Evolutionary conservation across 1,284 basidiomycete species (phyloP).

Genomic region (Leccinum pachyderme): DNA sequence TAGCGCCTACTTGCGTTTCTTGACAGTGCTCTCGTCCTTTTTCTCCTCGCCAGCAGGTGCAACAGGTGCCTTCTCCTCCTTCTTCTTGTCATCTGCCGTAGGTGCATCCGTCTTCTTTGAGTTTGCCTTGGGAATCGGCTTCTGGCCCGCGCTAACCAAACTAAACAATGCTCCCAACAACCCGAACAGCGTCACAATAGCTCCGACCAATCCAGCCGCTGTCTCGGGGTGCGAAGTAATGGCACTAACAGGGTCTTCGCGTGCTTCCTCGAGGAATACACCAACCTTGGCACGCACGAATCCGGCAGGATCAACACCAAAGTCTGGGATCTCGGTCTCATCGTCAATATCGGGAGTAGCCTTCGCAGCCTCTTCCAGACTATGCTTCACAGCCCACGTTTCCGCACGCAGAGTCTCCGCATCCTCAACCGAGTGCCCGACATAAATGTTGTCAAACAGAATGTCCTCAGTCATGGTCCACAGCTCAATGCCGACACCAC

Average conservation of each 20-base stretch:
- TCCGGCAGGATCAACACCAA: constrained; percentile 71
- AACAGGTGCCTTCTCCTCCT: constrained; percentile 59
- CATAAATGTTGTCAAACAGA: constrained; percentile 92
- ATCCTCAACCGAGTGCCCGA: constrained; percentile 84
- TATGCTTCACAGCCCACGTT: constrained; percentile 83
- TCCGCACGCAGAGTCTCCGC: constrained; percentile 80
- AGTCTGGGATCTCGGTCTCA: constrained; percentile 51
- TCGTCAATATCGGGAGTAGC: constrained; percentile 41
- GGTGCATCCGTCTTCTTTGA: constrained; percentile 73
- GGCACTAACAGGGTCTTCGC: constrained; percentile 69
- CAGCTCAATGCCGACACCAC: constrained; percentile 93
- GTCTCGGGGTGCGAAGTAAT: constrained; percentile 85
- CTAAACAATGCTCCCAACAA: constrained; percentile 81
- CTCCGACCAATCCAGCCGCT: constrained; percentile 71
- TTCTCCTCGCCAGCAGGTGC: constrained; percentile 68
- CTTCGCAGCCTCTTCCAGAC: constrained; percentile 58
- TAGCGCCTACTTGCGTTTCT: constrained; percentile 33
- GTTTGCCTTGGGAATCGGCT: constrained; percentile 65
- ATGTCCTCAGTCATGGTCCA: constrained; percentile 99
- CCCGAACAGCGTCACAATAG: constrained; percentile 76
- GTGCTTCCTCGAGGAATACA: constrained; percentile 71
- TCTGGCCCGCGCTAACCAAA: constrained; percentile 69
- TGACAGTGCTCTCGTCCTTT: constrained; percentile 40
- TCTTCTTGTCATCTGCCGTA: constrained; percentile 66
- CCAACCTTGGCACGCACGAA: constrained; percentile 78